phyloP scores from a whole-genome alignment of 257 asterid species.

The Rhazya stricta region DNA sequence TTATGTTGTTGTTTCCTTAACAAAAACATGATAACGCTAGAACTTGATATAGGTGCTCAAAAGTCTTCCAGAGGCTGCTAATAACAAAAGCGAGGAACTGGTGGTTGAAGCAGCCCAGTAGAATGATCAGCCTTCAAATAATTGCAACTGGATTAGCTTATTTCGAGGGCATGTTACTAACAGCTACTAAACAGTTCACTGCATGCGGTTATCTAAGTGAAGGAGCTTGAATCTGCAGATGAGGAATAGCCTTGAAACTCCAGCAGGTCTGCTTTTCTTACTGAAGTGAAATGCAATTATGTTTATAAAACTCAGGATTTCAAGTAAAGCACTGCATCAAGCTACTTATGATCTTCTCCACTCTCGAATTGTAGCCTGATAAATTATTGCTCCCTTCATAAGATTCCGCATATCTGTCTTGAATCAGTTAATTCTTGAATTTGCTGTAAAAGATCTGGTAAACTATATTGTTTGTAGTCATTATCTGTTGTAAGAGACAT shows the following conservation, averaged over 20 bases:
- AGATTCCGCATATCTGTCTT: background rate
- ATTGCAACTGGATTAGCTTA: background rate
- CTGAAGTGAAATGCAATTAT: background rate
- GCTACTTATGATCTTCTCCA: background rate
- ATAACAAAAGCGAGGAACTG: slow-evolving; percentile 24
- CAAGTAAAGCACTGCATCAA: background rate
- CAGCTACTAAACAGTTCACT: background rate
- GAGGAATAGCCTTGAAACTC: background rate
- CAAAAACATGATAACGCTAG: background rate
- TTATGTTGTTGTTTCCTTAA: background rate
- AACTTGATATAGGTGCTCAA: slow-evolving; percentile 58
- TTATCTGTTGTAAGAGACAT: background rate
- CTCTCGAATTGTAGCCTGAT: background rate
- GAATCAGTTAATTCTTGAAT: background rate
- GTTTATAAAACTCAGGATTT: background rate
- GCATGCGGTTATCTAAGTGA: background rate
- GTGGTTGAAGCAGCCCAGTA: slow-evolving; percentile 13
- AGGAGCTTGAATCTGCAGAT: background rate
- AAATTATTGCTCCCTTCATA: background rate
- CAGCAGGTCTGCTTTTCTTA: background rate
- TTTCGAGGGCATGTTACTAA: background rate
- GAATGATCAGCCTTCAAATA: background rate
- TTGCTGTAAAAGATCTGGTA: background rate
- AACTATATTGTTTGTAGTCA: background rate
- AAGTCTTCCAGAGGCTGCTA: slow-evolving; percentile 42